A percentile compares a stretch with the other conserved stretches of the same genome.
phyloP scores from a whole-genome alignment of 495 filamentous ascomycete species.

The Hyaloscypha bicolor region DNA sequence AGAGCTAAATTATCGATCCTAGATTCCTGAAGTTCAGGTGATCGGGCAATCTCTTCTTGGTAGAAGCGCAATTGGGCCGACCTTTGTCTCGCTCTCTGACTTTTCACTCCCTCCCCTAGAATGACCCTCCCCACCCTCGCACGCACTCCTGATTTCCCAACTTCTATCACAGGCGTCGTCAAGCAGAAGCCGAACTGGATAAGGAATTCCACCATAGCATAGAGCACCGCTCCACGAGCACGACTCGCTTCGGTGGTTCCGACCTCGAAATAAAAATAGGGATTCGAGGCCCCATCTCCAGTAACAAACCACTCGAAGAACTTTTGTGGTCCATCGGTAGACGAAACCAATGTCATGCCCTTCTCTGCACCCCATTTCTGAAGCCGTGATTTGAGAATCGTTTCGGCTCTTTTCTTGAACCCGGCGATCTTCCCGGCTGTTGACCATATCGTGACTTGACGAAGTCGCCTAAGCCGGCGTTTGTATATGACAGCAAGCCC shows the following conservation, averaged over 20 bases:
- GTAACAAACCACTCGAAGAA: slow-evolving; percentile 7
- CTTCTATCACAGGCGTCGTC: neutral
- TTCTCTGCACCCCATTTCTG: slow-evolving; percentile 6
- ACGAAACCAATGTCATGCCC: neutral
- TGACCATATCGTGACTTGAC: slow-evolving; percentile 4
- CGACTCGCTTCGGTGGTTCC: neutral
- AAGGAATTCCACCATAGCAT: slow-evolving; percentile 7
- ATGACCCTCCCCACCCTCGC: neutral
- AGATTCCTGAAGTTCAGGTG: neutral
- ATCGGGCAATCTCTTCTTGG: neutral
- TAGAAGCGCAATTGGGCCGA: neutral
- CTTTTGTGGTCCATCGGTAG: neutral
- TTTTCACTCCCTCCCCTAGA: neutral
- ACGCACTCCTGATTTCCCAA: neutral
- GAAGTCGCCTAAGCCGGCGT: slow-evolving; percentile 5
- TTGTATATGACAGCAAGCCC: slow-evolving; percentile 1
- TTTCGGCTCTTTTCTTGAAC: neutral
- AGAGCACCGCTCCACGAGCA: neutral
- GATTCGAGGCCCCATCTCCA: neutral
- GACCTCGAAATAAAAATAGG: neutral
- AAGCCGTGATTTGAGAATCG: neutral
- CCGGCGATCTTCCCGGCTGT: slow-evolving; percentile 7
- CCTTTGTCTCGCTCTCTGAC: neutral
- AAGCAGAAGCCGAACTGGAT: slow-evolving; percentile 2
- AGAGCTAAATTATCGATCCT: neutral